Evolutionary conservation across 257 asterid genomes (phyloP).

Genomic region (Plectranthus barbatus): DNA sequence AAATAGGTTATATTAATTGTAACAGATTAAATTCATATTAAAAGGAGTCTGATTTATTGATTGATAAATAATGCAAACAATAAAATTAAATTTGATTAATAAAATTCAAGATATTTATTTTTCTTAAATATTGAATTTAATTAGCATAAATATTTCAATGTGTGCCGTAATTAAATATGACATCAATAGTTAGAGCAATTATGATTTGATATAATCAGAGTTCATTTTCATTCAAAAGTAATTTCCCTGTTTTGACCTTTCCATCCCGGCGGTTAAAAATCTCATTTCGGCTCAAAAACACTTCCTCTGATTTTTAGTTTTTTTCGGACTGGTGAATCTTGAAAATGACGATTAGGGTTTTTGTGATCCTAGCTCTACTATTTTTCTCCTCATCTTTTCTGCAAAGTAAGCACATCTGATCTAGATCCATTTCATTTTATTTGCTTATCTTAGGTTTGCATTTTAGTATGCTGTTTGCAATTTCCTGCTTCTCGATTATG

Average conservation of each 20-base stretch:
- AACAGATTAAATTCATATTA: too few relatives aligned
- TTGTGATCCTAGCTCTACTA: conserved; percentile 44
- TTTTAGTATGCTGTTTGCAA: neutral
- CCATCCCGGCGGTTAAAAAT: conserved; percentile 1
- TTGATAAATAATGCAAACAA: too few relatives aligned
- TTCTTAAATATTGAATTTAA: too few relatives aligned
- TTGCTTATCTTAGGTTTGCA: neutral
- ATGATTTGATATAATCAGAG: too few relatives aligned
- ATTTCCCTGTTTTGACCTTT: conserved; percentile 9
- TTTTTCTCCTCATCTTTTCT: conserved; percentile 45
- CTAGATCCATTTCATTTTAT: conserved; percentile 15
- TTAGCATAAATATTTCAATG: too few relatives aligned
- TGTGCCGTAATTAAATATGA: too few relatives aligned
- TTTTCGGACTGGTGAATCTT: neutral
- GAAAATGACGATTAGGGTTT: conserved; percentile 50
- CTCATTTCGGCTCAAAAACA: neutral
- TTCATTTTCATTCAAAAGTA: neutral
- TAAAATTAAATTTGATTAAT: too few relatives aligned
- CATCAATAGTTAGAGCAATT: too few relatives aligned
- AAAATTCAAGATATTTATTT: too few relatives aligned
- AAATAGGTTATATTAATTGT: too few relatives aligned
- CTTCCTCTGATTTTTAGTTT: neutral
- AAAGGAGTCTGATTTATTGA: too few relatives aligned
- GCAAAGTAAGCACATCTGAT: conserved; percentile 43
- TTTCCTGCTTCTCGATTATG: neutral